Base-by-base conservation (phyloP, 2,329 filamentous ascomycete genomes). In the Colletotrichum lentis region DNA sequence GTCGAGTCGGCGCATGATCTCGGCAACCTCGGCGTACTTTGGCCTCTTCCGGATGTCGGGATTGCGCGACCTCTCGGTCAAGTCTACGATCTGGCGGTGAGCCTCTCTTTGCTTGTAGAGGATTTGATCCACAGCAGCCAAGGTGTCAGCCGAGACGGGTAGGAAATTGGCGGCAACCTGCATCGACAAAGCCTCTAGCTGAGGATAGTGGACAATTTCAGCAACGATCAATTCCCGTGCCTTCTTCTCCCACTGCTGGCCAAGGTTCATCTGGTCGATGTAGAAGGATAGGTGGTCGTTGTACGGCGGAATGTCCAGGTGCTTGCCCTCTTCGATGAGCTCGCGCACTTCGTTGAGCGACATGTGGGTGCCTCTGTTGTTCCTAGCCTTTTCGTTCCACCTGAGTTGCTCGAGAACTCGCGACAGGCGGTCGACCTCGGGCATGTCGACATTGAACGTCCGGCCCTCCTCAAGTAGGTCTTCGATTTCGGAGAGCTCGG, bases 31-130 rank as follows among this genome's bases (percentile, higher is more conserved):
- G 43, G 88, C 84, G 76, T 98, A 99, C 74, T 89, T 91, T 0
- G 96, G 96, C 31, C 96, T 88, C 73, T 93, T 90, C 47, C 87
- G 86, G 74, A 93, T 90, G 73, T 97, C 91, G 0, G 85, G 82
- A 43, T 93, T 85, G 71, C 89, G 91, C 70, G 91, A 95, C 64
- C 90, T 89, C 67, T 95, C 88, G 43, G 91, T 94, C 11, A 99
- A 81, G 44, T 91, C 91, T 56, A 94, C 81, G 62, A 99, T 97
- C 73, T 94, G 91, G 18, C 92, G 90, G 75, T 97, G 94, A 0
- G 94, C 94, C 76, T 98, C 96, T 22, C 96, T 90, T 77, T 99
- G 96, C 80, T 97, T 98, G 77, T 94, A 94, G 66, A 99, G 82
- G 64, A 98, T 97, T 56, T 93, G 91, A 74, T 99, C 96, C 31